A percentile compares a stretch with the other conserved stretches of the same genome.
Conservation (phyloP, 2,329 filamentous ascomycete species). For the Parastagonospora nodorum region DNA sequence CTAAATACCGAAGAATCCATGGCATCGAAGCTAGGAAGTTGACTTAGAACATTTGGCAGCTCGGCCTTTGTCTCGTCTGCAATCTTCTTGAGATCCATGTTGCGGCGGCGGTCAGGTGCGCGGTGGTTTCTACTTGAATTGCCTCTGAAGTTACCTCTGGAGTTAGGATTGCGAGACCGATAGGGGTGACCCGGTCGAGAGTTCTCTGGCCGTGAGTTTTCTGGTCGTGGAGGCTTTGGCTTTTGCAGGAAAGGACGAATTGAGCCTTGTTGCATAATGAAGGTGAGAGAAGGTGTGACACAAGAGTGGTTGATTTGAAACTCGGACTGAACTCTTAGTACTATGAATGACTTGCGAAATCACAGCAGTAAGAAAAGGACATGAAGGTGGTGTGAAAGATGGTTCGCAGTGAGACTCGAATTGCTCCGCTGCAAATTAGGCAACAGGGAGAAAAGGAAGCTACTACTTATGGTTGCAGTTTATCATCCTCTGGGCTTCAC, state of each 20-base stretch:
- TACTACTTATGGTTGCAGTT: not conserved
- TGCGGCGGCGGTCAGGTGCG: constrained; percentile 24
- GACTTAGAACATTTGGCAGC: constrained; percentile 26
- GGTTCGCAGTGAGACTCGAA: not conserved
- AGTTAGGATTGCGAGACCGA: constrained; percentile 7
- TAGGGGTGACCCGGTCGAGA: constrained; percentile 22
- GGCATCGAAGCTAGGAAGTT: constrained; percentile 22
- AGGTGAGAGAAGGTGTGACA: too few species aligned
- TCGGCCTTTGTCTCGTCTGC: constrained; percentile 32
- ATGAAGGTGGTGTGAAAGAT: not conserved
- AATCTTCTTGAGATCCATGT: constrained; percentile 26
- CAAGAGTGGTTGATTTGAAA: not conserved
- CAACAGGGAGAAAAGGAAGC: constrained; percentile 14
- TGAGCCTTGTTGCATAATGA: constrained; percentile 27
- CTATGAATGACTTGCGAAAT: not conserved
- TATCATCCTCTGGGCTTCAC: too few species aligned
- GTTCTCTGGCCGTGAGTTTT: constrained; percentile 8
- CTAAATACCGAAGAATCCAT: constrained; percentile 22
- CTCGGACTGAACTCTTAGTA: not conserved
- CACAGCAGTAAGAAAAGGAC: not conserved
- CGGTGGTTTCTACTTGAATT: constrained; percentile 13
- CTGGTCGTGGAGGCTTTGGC: constrained; percentile 7
- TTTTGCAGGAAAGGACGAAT: constrained; percentile 27
- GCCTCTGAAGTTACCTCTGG: constrained; percentile 1
- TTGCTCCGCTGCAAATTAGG: constrained; percentile 15